These are phyloP conservation scores for Bruguiera sexangula DNA, from an alignment of 345 rosid species.

Conservation along the genomic window DNA sequence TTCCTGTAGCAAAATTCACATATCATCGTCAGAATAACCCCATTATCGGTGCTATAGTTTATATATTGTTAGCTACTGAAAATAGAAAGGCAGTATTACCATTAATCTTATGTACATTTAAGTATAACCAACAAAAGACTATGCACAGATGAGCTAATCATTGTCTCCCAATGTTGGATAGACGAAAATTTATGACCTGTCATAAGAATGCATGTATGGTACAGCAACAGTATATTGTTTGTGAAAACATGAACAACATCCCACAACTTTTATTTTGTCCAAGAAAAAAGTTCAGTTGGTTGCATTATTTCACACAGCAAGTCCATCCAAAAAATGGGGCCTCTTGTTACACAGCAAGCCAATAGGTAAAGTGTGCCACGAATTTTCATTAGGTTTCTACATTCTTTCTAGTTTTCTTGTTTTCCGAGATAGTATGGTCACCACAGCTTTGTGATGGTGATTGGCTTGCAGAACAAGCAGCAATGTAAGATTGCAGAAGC, in stretches of 20 bases:
- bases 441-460: neutral
- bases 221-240: too few relatives aligned
- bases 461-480: neutral
- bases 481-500: neutral
- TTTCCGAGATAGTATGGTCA: neutral
- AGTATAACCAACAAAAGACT: too few relatives aligned
- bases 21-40: neutral
- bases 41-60: neutral
- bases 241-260: too few relatives aligned
- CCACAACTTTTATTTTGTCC: too few relatives aligned
- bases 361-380: neutral
- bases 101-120: neutral
- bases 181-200: too few relatives aligned
- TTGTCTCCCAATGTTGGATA: too few relatives aligned
- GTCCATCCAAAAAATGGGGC: neutral
- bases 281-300: too few relatives aligned
- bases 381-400: neutral
- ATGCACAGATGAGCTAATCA: too few relatives aligned
- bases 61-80: neutral
- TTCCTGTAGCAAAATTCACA: conserved; percentile 52
- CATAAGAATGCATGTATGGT: too few relatives aligned
- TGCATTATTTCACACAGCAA: neutral
- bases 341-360: neutral
- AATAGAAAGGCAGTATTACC: neutral
- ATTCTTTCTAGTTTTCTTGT: neutral